Conservation (phyloP, 768 basidiomycete genomes). For the Pleurotus platypus region DNA sequence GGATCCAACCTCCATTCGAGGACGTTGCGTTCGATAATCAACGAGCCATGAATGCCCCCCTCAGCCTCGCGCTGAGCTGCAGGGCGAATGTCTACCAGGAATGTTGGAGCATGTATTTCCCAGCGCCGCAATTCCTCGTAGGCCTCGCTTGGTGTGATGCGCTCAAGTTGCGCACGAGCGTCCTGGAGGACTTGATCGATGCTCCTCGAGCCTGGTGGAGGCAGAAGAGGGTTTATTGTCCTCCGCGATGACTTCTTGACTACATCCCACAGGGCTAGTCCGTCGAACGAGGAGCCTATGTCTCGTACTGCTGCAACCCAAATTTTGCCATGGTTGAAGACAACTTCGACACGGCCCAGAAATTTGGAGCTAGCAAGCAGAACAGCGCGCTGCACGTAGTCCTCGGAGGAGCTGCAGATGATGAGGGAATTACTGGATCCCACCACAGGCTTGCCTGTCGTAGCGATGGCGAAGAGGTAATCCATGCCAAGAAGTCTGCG, state of each 20-base stretch:
- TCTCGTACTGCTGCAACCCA: conserved; percentile 52
- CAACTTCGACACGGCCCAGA: conserved; percentile 50
- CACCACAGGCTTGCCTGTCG: conserved; percentile 31
- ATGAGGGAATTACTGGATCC: conserved; percentile 43
- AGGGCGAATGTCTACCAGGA: conserved; percentile 78
- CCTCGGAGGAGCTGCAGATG: conserved; percentile 51
- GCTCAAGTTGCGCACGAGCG: conserved; percentile 61
- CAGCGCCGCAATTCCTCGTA: conserved; percentile 55
- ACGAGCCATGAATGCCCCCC: conserved; percentile 64
- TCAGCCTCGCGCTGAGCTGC: conserved; percentile 51
- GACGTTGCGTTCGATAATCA: conserved; percentile 72
- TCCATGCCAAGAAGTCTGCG: conserved; percentile 35
- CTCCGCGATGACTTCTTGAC: conserved; percentile 49
- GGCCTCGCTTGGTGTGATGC: conserved; percentile 58
- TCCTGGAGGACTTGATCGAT: conserved; percentile 55
- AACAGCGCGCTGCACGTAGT: conserved; percentile 62
- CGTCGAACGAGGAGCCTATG: conserved; percentile 58
- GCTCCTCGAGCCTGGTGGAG: conserved; percentile 63
- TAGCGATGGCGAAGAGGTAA: conserved; percentile 55
- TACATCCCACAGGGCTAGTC: conserved; percentile 65
- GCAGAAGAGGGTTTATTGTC: conserved; percentile 56
- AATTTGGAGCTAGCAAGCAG: conserved; percentile 68
- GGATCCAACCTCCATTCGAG: conserved; percentile 84
- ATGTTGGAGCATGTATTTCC: conserved; percentile 53
- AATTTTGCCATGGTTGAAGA: conserved; percentile 25